phyloP scores from a whole-genome alignment of 306 rosid genomes.

The Trichosanthes truncata region DNA sequence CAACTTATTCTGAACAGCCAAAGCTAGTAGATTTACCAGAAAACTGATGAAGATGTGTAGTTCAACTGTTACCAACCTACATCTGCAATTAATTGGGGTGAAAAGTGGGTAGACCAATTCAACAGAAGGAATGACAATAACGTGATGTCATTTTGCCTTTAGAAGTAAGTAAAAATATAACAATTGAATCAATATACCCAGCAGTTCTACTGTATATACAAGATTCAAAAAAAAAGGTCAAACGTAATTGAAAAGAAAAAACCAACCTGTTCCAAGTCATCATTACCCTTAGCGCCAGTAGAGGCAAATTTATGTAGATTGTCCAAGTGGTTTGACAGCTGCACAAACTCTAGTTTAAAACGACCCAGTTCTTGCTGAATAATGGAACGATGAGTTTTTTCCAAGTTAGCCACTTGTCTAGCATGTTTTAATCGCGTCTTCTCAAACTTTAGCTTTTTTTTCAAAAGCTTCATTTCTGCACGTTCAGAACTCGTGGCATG shows the following conservation, averaged over 20 bases:
- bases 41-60: not conserved
- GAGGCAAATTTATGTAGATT: conserved; percentile 36
- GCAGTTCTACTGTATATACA: not conserved
- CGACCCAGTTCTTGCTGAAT: conserved; percentile 44
- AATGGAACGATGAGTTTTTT: conserved; percentile 34
- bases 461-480: conserved; percentile 42
- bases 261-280: conserved; percentile 53
- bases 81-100: not conserved
- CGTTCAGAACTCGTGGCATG: conserved; percentile 22
- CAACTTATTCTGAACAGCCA: not conserved
- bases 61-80: conserved; percentile 5
- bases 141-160: not conserved
- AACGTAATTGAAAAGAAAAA: conserved; percentile 11
- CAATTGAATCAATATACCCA: conserved; percentile 1
- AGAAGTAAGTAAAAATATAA: not conserved
- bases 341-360: conserved; percentile 47
- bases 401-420: conserved; percentile 41
- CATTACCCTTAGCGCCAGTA: conserved; percentile 27
- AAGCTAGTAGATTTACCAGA: not conserved
- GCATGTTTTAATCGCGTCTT: conserved; percentile 45
- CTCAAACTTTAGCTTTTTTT: conserved; percentile 50
- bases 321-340: conserved; percentile 45
- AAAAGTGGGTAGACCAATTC: not conserved
- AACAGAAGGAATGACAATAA: not conserved
- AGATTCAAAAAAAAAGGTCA: not conserved